Evolutionary conservation across 2,329 filamentous ascomycete species (phyloP).

Genomic region (Cladophialophora immunda): DNA sequence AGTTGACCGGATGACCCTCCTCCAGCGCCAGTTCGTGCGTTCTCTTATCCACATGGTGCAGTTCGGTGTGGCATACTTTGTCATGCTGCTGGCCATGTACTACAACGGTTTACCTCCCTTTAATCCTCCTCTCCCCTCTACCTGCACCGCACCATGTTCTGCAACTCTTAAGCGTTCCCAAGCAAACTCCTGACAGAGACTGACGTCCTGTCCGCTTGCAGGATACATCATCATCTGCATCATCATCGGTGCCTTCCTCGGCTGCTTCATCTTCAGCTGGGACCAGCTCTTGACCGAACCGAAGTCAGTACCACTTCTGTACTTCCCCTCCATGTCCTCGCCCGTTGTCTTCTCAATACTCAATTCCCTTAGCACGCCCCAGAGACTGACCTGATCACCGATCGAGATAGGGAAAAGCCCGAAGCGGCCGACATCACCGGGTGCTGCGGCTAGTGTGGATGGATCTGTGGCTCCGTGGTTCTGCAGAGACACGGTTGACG

Average conservation of each 20-base stretch:
- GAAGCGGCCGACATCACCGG: neutral
- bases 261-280: constrained; percentile 79
- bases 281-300: neutral
- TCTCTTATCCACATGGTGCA: constrained; percentile 35
- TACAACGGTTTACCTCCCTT: constrained; percentile 61
- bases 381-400: neutral
- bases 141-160: neutral
- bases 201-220: constrained; percentile 48
- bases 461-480: neutral
- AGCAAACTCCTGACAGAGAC: constrained; percentile 1
- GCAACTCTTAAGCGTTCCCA: neutral
- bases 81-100: constrained; percentile 74
- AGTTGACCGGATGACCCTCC: neutral
- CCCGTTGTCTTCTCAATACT: neutral
- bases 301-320: neutral
- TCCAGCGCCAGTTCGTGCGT: constrained; percentile 31
- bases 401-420: neutral
- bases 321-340: neutral
- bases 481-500: neutral
- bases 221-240: constrained; percentile 84
- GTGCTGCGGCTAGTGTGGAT: neutral
- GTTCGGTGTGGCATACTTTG: constrained; percentile 58
- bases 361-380: neutral
- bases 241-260: constrained; percentile 77
- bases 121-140: neutral